Base-by-base conservation (phyloP, 495 filamentous ascomycete genomes). In the Trichoderma erinaceum region DNA sequence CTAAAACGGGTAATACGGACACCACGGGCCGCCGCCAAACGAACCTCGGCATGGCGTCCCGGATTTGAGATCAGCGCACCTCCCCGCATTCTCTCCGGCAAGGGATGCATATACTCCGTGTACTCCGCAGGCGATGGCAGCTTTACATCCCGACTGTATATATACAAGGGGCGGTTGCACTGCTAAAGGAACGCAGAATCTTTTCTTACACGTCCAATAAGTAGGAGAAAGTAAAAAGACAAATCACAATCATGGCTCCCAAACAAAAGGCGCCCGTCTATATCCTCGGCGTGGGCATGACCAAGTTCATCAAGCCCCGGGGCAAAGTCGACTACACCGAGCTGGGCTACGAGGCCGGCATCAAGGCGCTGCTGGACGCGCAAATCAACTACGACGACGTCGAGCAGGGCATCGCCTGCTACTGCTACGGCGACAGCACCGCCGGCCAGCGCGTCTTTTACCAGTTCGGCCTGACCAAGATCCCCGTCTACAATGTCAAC, bases 361-460 rank as follows among this genome's bases (percentile, higher is more conserved):
- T 97, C 75, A 98, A 99, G 77, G 95, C 95, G 64, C 87, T 99
- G 85, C 86, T 97, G 4, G 95, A 99, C 76, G 95, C 95, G 0
- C 87, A 95, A 50, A 91, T 99, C 82, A 93, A 87, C 78, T 99
- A 97, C 82, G 94, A 98, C 76, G 92, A 97, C 65, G 92, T 99
- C 64, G 92, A 97, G 70, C 91, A 93, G 71, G 95, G 92, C 23
- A 86, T 99, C n/a, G 95, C 94, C 1, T 99, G 95, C 82, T 97
- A 97, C 77, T 94, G 92, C 81, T 99, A 96, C 75, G 95, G 92
- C 72, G 95, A 98, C 80, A 91, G 87, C 66, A 97, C 95, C 63
- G 94, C 90, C 73, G 95, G 95, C 32, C 95, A 99, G 83, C 88
- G 95, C 63, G 93, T 97, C 70, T 97, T 99, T 82, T 99, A 99